Evolutionary conservation across 139 green algal genomes (phyloP).

Genomic region (Desmodesmus armatus): DNA sequence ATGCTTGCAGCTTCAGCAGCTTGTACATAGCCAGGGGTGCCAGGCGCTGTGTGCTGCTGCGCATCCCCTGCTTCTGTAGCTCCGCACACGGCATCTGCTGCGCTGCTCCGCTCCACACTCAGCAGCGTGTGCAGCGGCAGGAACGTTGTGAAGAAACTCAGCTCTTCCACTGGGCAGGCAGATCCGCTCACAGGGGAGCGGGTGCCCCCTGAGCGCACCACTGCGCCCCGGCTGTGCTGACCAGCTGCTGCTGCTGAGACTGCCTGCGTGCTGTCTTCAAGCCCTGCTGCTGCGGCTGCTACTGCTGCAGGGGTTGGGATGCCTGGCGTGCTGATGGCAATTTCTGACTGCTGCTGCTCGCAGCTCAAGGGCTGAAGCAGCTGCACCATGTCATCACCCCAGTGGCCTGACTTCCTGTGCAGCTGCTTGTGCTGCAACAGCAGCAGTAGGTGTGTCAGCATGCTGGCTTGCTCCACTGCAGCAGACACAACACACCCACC

Average conservation of each 20-base stretch:
- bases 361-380: slow-evolving; percentile 21
- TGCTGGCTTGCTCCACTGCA: background rate
- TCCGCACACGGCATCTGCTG: too few relatives aligned
- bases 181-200: background rate
- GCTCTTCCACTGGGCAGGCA: background rate
- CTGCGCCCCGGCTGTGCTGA: background rate
- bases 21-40: too few relatives aligned
- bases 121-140: slow-evolving; percentile 6
- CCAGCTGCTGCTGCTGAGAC: background rate
- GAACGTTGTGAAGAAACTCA: slow-evolving; percentile 5
- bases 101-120: too few relatives aligned
- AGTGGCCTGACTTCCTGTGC: background rate
- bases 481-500: slow-evolving; percentile 27
- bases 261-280: background rate
- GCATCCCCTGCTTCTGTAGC: background rate
- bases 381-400: background rate
- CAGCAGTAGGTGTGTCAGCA: slow-evolving; percentile 30
- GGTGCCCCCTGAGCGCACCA: background rate
- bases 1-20: background rate
- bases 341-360: background rate
- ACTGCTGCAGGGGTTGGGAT: too few relatives aligned
- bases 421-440: slow-evolving; percentile 26
- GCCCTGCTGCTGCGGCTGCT: too few relatives aligned
- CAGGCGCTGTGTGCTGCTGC: background rate
- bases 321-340: too few relatives aligned